phyloP scores from a whole-genome alignment of 306 rosid species.

The Gastrolobium bilobum region DNA sequence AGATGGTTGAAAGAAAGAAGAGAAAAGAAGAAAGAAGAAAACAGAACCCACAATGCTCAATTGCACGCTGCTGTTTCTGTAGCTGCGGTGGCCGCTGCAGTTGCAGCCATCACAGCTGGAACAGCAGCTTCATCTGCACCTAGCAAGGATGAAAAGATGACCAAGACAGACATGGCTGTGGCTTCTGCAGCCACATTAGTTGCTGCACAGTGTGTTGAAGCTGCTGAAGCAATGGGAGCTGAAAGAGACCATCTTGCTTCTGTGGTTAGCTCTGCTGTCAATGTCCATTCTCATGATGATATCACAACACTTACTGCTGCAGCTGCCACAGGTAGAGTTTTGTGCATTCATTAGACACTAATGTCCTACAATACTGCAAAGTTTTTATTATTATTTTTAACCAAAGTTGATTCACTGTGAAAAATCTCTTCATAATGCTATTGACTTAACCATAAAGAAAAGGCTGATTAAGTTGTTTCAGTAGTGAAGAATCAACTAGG shows the following conservation, averaged over 20 bases:
- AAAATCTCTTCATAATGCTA: neutral
- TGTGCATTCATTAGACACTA: neutral
- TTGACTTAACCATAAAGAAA: neutral
- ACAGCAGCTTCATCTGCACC: slow-evolving; percentile 76
- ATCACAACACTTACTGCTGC: slow-evolving; percentile 97
- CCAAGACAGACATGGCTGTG: slow-evolving; percentile 82
- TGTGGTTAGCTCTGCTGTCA: slow-evolving; percentile 91
- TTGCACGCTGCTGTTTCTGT: slow-evolving; percentile 92
- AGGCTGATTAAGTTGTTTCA: neutral
- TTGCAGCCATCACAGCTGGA: slow-evolving; percentile 91
- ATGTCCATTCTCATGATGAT: slow-evolving; percentile 86
- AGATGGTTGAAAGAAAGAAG: slow-evolving; percentile 97
- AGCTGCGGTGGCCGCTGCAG: slow-evolving; percentile 88
- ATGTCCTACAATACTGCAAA: neutral
- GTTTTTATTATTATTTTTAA: neutral
- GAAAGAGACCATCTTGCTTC: slow-evolving; percentile 92
- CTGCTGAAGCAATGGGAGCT: slow-evolving; percentile 95
- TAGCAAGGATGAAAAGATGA: slow-evolving; percentile 68
- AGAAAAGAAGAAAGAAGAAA: slow-evolving; percentile 95
- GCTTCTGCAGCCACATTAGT: slow-evolving; percentile 96
- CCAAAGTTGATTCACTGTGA: neutral
- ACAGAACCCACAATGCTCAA: slow-evolving; percentile 90
- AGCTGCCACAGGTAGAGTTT: slow-evolving; percentile 86
- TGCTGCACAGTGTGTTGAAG: slow-evolving; percentile 97
- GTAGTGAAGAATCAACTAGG: neutral